Evolutionary conservation across 164 flowering plant genomes (phyloP), one percentile per base, ranked within the genome.

Genomic region (Chloranthus sessilifolius): DNA sequence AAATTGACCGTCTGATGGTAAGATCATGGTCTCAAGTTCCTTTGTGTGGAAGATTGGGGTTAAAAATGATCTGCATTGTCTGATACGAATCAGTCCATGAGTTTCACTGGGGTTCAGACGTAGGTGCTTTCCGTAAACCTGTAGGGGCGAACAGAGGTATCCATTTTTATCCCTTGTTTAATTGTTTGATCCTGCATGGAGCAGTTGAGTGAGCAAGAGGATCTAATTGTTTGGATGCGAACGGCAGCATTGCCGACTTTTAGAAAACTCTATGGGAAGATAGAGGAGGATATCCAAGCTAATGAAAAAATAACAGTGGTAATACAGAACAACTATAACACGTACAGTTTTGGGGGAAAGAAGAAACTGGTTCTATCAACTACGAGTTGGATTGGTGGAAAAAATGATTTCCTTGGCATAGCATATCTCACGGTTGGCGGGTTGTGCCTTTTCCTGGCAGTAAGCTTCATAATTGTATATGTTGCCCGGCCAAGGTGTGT

Each of bases 181-280:
- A n/a, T n/a, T n/a, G n/a, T n/a, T n/a, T n/a, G n/a, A n/a, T 30
- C 25, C 52, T 60, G 37, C 46, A 28, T 69, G 49, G 42, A 26
- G 62, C 70, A 87, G 95, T 47, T 87, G 69, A 84, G 82, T 59
- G 78, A 88, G 50, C 96, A 88, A 77, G 90, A 69, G 23, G 47
- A 43, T 21, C 47, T 43, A 17, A 43, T 43, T 20, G 47, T 43
- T 19, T 43, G 47, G 47, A 43, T 43, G 47, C 5, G 47, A 43
- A 43, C 47, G 14, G 47, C 27, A 19, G 47, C 47, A 15, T 20
- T 20, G 21, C 47, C 47, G 2, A 43, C 47, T 26, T 43, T 43
- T 20, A 43, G 47, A 14, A 43, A 43, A 19, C 22, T 43, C n/a
- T 43, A 43, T 20, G 47, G 47, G 25, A 43, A 26, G 47, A 43